Evolutionary conservation across 306 rosid genomes (phyloP), one percentile per base, ranked within the genome.

Genomic region (Corylus americana): DNA sequence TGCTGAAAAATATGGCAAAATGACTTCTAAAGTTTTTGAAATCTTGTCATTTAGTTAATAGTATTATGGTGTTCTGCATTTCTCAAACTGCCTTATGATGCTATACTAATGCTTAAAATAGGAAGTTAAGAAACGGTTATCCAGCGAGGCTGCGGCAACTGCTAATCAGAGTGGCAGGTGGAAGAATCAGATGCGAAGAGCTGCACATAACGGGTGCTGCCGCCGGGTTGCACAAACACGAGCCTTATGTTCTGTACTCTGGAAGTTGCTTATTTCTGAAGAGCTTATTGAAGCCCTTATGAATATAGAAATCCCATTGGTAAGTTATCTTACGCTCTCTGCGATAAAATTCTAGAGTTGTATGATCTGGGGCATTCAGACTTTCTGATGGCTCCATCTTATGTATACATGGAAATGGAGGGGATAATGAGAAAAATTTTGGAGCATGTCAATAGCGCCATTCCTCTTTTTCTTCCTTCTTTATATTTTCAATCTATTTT

Each of bases 171-270:
- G 83, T 86, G 98, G 98, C 77, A 84, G 94, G 88, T 95, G 98
- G 98, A 91, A 85, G 91, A 92, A 95, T 87, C 98, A 95, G 91
- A 92, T 91, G 94, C 89, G 94, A 72, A 91, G 97, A 86, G 98
- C 90, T 80, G 95, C 98, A 39, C 98, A 91, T 74, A 92, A 95
- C 85, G 98, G 98, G 70, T 92, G 98, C 83, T 95, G 97, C 80
- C 95, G 92, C 35, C 98, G 97, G 83, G 98, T 86, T 87, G 94
- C 98, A 74, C 97, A 95, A 89, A 91, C 82, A 73, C 89, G 93
- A 20, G 94, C 98, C 45, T 86, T 95, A 78, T 90, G 90, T 84
- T 90, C 94, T 76, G 96, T 85, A 83, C 91, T 95, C 73, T 95
- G 98, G 98, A 95, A 91, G 85, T 83, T 92, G 87, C 87, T 95